Conservation (phyloP, 331 rosid genomes). For the Quercus tomentella region DNA sequence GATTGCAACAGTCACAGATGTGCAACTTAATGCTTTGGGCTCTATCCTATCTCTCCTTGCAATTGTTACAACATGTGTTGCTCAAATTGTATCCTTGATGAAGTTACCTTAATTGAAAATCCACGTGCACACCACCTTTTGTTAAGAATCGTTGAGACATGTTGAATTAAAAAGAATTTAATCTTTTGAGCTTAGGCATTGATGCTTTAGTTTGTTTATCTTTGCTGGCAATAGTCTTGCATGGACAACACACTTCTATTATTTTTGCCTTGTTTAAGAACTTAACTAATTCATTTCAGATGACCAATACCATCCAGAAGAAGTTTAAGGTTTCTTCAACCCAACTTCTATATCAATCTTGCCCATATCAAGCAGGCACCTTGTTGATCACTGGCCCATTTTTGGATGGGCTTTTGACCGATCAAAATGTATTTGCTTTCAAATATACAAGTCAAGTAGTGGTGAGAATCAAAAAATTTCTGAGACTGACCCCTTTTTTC, state of each 20-base stretch:
- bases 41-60: constrained; percentile 74
- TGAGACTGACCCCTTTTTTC: not conserved
- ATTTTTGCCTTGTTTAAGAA: constrained; percentile 29
- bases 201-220: not conserved
- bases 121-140: not conserved
- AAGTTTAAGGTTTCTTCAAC: constrained; percentile 96
- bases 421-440: constrained; percentile 78
- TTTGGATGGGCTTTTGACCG: constrained; percentile 78
- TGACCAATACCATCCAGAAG: constrained; percentile 98
- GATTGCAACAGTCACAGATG: constrained; percentile 82
- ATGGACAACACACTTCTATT: not conserved
- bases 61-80: constrained; percentile 75
- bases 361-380: constrained; percentile 88
- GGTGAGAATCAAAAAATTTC: constrained; percentile 48
- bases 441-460: constrained; percentile 81
- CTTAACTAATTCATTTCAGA: constrained; percentile 68
- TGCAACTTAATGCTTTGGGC: constrained; percentile 82
- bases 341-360: constrained; percentile 92
- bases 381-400: constrained; percentile 82
- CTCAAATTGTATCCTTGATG: constrained; percentile 88
- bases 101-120: not conserved
- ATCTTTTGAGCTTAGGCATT: not conserved
- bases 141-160: not conserved
- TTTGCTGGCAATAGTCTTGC: not conserved
- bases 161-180: not conserved